A percentile compares a stretch with the other conserved stretches of the same genome.
phyloP scores from a whole-genome alignment of 164 flowering plant genomes.

The Vitis amurensis region DNA sequence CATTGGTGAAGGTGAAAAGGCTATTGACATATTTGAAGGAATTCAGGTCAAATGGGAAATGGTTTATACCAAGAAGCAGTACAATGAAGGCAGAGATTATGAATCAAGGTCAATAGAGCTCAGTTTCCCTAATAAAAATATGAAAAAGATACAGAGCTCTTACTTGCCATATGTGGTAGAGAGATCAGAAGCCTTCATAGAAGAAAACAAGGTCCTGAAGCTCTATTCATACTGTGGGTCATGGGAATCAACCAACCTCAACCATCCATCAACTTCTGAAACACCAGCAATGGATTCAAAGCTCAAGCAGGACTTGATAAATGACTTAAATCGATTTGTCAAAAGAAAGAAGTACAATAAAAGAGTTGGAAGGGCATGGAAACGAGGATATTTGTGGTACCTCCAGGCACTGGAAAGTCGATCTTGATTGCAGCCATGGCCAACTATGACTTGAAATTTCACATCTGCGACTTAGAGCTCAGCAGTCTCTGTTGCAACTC shows the following conservation, averaged over 20 bases:
- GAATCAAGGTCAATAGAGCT: constrained; percentile 11
- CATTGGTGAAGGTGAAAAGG: constrained; percentile 4
- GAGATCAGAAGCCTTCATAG: constrained; percentile 6
- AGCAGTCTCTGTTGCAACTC: constrained; percentile 1
- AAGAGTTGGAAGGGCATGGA: constrained; percentile 27
- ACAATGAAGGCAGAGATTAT: neutral
- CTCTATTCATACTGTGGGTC: constrained; percentile 2
- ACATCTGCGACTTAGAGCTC: constrained; percentile 31
- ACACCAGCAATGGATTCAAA: constrained; percentile 35
- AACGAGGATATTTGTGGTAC: constrained; percentile 23
- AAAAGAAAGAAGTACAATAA: constrained; percentile 20
- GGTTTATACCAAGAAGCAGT: neutral
- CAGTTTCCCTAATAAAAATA: constrained; percentile 9
- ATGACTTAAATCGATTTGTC: constrained; percentile 38
- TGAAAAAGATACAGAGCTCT: constrained; percentile 1
- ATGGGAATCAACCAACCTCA: constrained; percentile 10
- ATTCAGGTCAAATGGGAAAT: constrained; percentile 12
- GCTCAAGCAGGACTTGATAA: constrained; percentile 23
- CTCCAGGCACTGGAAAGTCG: constrained; percentile 31
- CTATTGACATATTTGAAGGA: constrained; percentile 13
- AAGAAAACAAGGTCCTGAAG: constrained; percentile 12
- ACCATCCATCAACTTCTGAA: constrained; percentile 34
- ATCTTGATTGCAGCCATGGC: constrained; percentile 36
- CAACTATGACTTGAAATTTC: constrained; percentile 16
- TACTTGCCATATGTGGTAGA: constrained; percentile 16